phyloP scores from a whole-genome alignment of 1,284 basidiomycete genomes.

The Puccinia horiana region DNA sequence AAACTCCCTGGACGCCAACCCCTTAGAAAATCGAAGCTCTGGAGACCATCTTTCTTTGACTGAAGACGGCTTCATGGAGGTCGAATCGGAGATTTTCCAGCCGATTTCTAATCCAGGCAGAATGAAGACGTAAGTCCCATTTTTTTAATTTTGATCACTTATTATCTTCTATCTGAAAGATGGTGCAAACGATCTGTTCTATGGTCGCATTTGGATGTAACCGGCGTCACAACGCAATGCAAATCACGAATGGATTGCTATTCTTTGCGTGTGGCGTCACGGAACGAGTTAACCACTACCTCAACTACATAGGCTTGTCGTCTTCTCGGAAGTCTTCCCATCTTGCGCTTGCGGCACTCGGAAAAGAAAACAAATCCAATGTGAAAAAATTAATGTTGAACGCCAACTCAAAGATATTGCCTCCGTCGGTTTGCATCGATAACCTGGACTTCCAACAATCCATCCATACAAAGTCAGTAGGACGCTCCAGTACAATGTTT shows the following conservation, averaged over 20 bases:
- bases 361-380: not conserved
- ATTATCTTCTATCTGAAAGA: no score
- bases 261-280: slow-evolving; percentile 14
- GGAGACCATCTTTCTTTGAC: no score
- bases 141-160: not conserved
- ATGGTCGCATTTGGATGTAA: slow-evolving; percentile 18
- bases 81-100: not conserved
- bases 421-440: slow-evolving; percentile 6
- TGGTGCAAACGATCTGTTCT: slow-evolving; percentile 9
- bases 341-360: not conserved
- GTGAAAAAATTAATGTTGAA: not conserved
- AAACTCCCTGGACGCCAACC: not conserved
- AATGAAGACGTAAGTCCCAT: not conserved
- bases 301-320: slow-evolving; percentile 7
- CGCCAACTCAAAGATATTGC: not conserved
- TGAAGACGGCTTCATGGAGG: not conserved
- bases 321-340: not conserved
- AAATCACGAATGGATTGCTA: not conserved
- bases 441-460: slow-evolving; percentile 27
- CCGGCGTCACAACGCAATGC: slow-evolving; percentile 7
- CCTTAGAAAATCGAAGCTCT: no score
- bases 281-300: not conserved
- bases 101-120: not conserved
- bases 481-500: not conserved
- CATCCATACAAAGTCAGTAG: slow-evolving; percentile 11